Evolutionary conservation across 371 early-diverging fungal genomes (phyloP), one percentile per base, ranked within the genome.

Genomic region (Mortierella sp.): DNA sequence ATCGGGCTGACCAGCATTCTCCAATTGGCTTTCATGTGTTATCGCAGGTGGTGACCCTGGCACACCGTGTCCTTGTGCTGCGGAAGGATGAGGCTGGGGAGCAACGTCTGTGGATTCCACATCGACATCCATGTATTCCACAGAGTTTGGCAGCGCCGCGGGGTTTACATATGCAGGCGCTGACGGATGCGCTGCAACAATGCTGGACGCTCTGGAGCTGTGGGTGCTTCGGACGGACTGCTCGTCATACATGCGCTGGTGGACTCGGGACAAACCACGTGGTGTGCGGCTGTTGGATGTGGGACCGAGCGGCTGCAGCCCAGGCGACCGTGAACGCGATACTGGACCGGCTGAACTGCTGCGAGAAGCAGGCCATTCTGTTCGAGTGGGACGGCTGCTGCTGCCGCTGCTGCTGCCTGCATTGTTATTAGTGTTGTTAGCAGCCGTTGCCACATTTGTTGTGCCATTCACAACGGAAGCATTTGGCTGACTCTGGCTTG

Each of bases 231-330:
- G 61, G 43, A 76, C 54, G 14, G 70, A 69, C 29, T 69, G 70
- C 51, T 76, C 77, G 39, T 76, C 77, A 19, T 76, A 57, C 58
- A 76, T 57, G 28, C 77, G 69, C 59, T 76, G 76, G 8, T n/a
- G 34, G 10, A 76, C 70, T 41, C 77, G 45, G 6, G 65, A 57
- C 13, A 76, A 58, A 5, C 77, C 77, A 17, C 77, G 69, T 6
- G 77, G 77, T 12, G 70, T 76, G 13, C 77, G 77, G 13, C 62
- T 58, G 16, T 27, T 41, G 27, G 69, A 8, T 29, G 48, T 5
- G 2, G 57, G 1, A 29, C 4, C 31, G n/a, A 55, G 31, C 0
- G 68, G 12, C 24, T 58, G 63, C 28, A 66, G 16, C 14, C 22
- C 22, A 16, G 72, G 58, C 12, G 72, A 72, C 34, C 66, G 60